These are phyloP conservation scores for Clarireedia homoeocarpa DNA, from an alignment of 2,329 filamentous ascomycete species.

Conservation along the genomic window DNA sequence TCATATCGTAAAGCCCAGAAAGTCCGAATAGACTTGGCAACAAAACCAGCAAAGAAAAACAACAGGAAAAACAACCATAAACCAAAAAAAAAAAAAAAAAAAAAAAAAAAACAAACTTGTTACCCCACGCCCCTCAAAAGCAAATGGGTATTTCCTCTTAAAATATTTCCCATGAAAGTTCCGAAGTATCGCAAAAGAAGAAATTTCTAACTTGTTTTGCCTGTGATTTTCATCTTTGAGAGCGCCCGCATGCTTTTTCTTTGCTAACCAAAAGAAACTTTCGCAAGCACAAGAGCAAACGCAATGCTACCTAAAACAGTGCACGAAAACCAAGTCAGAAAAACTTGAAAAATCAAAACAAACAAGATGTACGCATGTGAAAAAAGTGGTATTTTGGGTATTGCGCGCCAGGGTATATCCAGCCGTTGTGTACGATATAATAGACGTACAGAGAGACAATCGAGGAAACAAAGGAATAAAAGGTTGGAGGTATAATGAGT, in stretches of 20 bases:
- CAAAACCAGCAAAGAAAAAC: no score
- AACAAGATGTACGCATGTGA: conserved; percentile 18
- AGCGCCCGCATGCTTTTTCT: conserved; percentile 19
- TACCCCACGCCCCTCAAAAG: conserved; percentile 16
- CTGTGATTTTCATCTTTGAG: conserved; percentile 6
- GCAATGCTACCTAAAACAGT: neutral
- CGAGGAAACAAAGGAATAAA: conserved; percentile 26
- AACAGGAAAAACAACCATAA: no score
- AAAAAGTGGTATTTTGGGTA: conserved; percentile 28
- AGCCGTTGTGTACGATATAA: conserved; percentile 24
- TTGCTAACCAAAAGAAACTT: conserved; percentile 12
- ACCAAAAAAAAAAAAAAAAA: no score
- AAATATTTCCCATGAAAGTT: conserved; percentile 16
- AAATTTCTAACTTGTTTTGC: conserved; percentile 25
- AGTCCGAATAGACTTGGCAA: no score
- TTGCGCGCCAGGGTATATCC: conserved; percentile 32
- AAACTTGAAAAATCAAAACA: conserved; percentile 12
- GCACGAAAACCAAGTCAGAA: conserved; percentile 12
- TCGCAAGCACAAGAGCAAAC: conserved; percentile 1
- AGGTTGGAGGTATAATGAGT: neutral
- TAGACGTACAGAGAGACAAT: conserved; percentile 13
- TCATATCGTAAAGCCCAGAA: no score
- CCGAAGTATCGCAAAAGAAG: conserved; percentile 5
- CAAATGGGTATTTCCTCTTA: conserved; percentile 29
- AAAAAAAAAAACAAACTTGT: neutral